These are phyloP conservation scores for Rhizodiscina lignyota DNA, from an alignment of 495 filamentous ascomycete genomes.

Conservation along the genomic window DNA sequence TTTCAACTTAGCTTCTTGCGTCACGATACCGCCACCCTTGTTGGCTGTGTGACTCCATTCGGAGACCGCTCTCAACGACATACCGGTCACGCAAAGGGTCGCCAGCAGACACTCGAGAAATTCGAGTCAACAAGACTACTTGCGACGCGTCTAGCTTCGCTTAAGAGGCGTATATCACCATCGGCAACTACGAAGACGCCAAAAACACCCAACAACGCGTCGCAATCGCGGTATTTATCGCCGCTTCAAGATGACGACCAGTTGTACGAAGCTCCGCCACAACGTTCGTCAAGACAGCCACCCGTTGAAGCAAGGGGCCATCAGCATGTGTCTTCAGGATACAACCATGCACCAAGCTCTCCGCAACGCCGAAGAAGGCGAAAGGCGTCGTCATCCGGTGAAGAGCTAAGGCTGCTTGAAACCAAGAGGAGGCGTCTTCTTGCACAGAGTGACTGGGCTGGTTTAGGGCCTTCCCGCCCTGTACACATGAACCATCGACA, in stretches of 20 bases:
- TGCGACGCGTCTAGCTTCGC: not conserved
- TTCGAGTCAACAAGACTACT: not conserved
- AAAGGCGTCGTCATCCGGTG: conserved; percentile 1
- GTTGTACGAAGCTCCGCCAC: not conserved
- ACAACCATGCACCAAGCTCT: not conserved
- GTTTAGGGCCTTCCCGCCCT: conserved; percentile 11
- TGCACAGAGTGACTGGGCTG: conserved; percentile 16
- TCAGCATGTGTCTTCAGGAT: not conserved
- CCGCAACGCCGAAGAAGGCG: not conserved
- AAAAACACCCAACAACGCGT: not conserved
- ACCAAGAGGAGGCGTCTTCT: conserved; percentile 14
- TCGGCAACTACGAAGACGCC: no score
- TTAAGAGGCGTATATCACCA: not conserved
- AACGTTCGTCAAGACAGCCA: not conserved
- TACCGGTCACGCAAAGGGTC: conserved; percentile 4
- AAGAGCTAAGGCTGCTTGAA: conserved; percentile 8
- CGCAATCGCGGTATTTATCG: not conserved
- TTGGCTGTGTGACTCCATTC: no score
- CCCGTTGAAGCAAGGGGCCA: not conserved
- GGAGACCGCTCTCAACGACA: no score
- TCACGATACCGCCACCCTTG: conserved; percentile 2
- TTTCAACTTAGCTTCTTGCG: conserved; percentile 5
- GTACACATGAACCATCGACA: conserved; percentile 10
- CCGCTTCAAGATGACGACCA: not conserved
- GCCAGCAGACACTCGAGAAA: not conserved